These are phyloP conservation scores for Syzygium jambos DNA, from an alignment of 345 rosid species.

Conservation along the genomic window DNA sequence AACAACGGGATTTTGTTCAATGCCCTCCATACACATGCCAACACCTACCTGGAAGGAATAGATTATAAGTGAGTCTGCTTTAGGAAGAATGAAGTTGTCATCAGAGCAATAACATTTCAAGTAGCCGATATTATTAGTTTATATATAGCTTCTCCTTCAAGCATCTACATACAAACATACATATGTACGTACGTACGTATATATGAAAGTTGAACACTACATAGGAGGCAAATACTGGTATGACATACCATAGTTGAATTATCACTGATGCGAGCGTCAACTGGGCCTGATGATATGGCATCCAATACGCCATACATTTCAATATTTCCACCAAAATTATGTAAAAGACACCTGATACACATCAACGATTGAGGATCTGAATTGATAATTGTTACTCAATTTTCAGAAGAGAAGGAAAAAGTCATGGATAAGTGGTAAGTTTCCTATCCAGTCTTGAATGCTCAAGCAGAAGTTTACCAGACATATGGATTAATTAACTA, in stretches of 20 bases:
- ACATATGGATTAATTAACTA: not conserved
- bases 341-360: conserved; percentile 77
- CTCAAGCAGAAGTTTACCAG: not conserved
- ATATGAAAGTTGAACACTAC: not conserved
- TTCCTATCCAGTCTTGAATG: not conserved
- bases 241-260: conserved; percentile 84
- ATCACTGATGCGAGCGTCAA: conserved; percentile 64
- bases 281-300: conserved; percentile 72
- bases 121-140: not conserved
- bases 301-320: conserved; percentile 88
- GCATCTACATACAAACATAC: too few relatives aligned
- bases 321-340: conserved; percentile 92
- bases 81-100: not conserved
- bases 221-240: not conserved
- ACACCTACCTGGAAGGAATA: conserved; percentile 62
- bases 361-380: not conserved
- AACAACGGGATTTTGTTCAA: conserved; percentile 92
- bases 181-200: too few relatives aligned
- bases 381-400: not conserved
- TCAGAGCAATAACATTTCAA: not conserved
- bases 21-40: conserved; percentile 98
- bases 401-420: not conserved
- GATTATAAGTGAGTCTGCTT: not conserved
- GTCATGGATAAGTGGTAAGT: not conserved
- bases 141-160: too few relatives aligned